Evolutionary conservation across 805 yeast genomes (phyloP).

Genomic region (Pichia cephalocereana): DNA sequence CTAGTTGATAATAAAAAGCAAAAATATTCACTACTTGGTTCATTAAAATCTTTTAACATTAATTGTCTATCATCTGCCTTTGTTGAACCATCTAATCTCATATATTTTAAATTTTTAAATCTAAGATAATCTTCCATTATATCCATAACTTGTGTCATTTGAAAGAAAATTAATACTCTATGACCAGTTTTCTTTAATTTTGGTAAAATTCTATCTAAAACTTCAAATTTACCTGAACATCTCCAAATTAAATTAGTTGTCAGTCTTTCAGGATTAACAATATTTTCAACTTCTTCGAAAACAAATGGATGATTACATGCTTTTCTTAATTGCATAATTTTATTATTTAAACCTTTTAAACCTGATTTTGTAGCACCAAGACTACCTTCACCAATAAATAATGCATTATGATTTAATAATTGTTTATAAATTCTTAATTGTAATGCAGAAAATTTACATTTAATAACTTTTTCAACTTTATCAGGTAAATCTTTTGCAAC

Average conservation of each 20-base stretch:
- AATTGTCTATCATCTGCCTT: conserved; percentile 77
- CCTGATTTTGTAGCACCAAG: conserved; percentile 56
- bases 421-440: conserved; percentile 67
- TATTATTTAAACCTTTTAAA: conserved; percentile 69
- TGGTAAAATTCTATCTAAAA: conserved; percentile 66
- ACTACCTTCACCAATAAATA: conserved; percentile 54
- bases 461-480: conserved; percentile 73
- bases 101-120: conserved; percentile 54
- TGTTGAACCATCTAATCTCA: conserved; percentile 76
- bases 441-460: conserved; percentile 67
- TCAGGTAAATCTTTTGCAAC: conserved; percentile 83
- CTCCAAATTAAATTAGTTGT: conserved; percentile 68
- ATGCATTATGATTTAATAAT: conserved; percentile 61
- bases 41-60: conserved; percentile 66
- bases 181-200: conserved; percentile 69
- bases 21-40: conserved; percentile 67
- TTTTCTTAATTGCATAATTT: conserved; percentile 78
- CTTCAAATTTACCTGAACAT: conserved; percentile 71
- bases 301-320: conserved; percentile 86
- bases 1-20: conserved; percentile 74
- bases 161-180: conserved; percentile 73
- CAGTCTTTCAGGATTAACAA: conserved; percentile 51
- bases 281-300: conserved; percentile 70
- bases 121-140: conserved; percentile 80
- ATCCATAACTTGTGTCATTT: conserved; percentile 87